phyloP scores from a whole-genome alignment of 2,329 filamentous ascomycete genomes.

The Aaosphaeria pasadenensis region DNA sequence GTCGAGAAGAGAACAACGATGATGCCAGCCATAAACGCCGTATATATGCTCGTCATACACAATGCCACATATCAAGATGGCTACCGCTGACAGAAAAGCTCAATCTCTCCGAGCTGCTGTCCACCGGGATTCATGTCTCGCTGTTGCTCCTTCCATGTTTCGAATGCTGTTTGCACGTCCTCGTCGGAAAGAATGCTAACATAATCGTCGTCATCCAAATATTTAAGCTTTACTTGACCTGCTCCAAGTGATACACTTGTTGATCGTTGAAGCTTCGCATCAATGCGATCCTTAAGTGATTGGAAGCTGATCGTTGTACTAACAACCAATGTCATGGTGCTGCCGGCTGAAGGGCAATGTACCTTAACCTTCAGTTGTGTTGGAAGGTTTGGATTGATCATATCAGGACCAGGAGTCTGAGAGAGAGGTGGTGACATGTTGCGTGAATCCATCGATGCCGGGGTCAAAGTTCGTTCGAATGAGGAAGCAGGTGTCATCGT shows the following conservation, averaged over 20 bases:
- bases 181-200: constrained; percentile 94
- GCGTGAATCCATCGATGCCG: constrained; percentile 36
- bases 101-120: constrained; percentile 82
- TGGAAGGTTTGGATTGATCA: constrained; percentile 41
- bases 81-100: constrained; percentile 47
- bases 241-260: constrained; percentile 80
- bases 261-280: constrained; percentile 86
- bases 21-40: constrained; percentile 10
- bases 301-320: constrained; percentile 94
- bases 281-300: constrained; percentile 89
- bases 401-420: constrained; percentile 13
- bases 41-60: constrained; percentile 1
- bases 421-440: constrained; percentile 38
- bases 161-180: constrained; percentile 92
- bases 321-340: constrained; percentile 93
- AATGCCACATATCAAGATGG: constrained; percentile 2
- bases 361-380: constrained; percentile 96
- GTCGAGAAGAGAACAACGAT: constrained; percentile 9
- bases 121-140: constrained; percentile 56
- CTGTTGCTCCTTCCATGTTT: constrained; percentile 84
- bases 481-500: constrained; percentile 39
- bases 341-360: constrained; percentile 72
- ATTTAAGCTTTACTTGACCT: constrained; percentile 81
- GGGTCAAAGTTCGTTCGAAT: constrained; percentile 37
- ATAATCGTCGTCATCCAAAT: constrained; percentile 88